Conservation (phyloP, 2,329 filamentous ascomycete genomes). For the Colletotrichum tofieldiae region DNA sequence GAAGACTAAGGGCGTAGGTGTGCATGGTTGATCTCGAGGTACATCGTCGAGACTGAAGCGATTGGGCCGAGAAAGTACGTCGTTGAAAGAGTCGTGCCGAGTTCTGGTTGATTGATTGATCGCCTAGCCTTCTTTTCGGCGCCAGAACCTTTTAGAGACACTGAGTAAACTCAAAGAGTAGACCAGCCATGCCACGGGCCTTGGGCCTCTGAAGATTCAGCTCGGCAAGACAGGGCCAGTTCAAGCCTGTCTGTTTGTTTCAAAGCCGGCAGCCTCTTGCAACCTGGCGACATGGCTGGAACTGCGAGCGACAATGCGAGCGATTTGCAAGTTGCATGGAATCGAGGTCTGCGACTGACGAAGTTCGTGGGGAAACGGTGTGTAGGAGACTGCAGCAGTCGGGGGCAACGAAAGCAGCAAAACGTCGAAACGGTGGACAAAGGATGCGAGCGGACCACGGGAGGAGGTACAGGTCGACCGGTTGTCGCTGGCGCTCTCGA, state of each 20-base stretch:
- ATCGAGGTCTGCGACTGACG: constrained; percentile 4
- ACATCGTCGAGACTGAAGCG: not conserved
- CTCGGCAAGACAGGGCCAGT: not conserved
- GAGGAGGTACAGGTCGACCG: not conserved
- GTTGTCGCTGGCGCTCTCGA: not conserved
- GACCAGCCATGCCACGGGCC: not conserved
- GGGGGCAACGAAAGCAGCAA: not conserved
- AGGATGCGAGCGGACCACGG: not conserved
- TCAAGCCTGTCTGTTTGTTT: constrained; percentile 3
- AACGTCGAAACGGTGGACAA: constrained; percentile 6
- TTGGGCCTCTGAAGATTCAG: not conserved
- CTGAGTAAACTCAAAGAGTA: constrained; percentile 19
- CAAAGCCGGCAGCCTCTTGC: constrained; percentile 19
- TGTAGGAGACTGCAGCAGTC: not conserved
- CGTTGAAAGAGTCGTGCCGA: constrained; percentile 8
- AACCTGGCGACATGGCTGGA: constrained; percentile 5
- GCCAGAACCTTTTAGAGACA: constrained; percentile 16
- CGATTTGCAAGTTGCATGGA: constrained; percentile 14
- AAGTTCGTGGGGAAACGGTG: constrained; percentile 16
- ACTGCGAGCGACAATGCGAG: constrained; percentile 12
- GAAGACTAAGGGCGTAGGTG: not conserved
- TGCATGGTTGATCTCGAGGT: constrained; percentile 3
- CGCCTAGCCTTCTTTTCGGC: constrained; percentile 14
- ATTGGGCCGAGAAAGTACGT: not conserved
- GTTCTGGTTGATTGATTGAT: not conserved